Conservation (phyloP, 768 basidiomycete species). For the Gymnopilus junonius region DNA sequence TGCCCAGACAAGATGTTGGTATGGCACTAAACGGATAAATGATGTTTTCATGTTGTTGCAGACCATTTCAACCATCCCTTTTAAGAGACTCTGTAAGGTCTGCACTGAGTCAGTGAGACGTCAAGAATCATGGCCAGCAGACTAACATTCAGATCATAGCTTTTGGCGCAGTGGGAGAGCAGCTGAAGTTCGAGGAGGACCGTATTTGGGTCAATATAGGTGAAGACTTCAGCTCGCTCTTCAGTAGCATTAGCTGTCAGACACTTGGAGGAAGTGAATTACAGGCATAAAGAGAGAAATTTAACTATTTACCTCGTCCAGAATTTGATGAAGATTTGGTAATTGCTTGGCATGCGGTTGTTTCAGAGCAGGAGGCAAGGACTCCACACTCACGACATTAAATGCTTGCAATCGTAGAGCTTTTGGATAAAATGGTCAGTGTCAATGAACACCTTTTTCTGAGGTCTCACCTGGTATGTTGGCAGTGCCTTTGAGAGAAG, state of each 20-base stretch:
- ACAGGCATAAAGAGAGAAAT: neutral
- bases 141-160: slow-evolving; percentile 6
- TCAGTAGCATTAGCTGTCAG: slow-evolving; percentile 10
- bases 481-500: slow-evolving; percentile 20
- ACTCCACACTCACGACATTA: slow-evolving; percentile 42
- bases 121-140: neutral
- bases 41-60: slow-evolving; percentile 34
- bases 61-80: slow-evolving; percentile 44
- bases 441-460: neutral
- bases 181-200: slow-evolving; percentile 40
- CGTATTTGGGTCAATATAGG: slow-evolving; percentile 20
- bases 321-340: slow-evolving; percentile 13
- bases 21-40: slow-evolving; percentile 50
- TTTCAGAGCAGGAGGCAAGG: slow-evolving; percentile 27
- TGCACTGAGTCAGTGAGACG: neutral
- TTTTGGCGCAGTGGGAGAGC: slow-evolving; percentile 24
- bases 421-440: slow-evolving; percentile 19
- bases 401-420: slow-evolving; percentile 46
- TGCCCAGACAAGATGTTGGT: slow-evolving; percentile 64
- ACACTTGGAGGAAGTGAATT: slow-evolving; percentile 11
- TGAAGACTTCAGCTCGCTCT: neutral
- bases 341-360: slow-evolving; percentile 17
- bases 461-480: slow-evolving; percentile 19
- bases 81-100: slow-evolving; percentile 16
- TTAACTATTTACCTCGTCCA: slow-evolving; percentile 21